A percentile compares a stretch with the other conserved stretches of the same genome.
Conservation (phyloP, 768 basidiomycete genomes). For the Lactarius tabidus region DNA sequence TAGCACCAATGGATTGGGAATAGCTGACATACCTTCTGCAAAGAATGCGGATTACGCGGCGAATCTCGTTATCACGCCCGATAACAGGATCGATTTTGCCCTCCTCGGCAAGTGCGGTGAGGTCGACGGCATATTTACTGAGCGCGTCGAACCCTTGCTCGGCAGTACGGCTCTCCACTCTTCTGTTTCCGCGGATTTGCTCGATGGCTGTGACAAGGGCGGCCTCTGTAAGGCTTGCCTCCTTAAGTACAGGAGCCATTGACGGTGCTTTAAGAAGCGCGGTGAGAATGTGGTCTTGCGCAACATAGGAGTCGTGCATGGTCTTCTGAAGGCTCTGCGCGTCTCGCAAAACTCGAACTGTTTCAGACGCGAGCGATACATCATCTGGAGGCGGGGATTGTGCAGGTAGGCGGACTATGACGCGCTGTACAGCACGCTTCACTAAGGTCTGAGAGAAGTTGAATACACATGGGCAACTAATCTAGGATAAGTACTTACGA, state of each 20-base stretch:
- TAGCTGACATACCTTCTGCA: conserved; percentile 55
- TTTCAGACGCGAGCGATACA: conserved; percentile 52
- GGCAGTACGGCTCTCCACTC: conserved; percentile 80
- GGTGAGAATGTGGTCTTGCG: conserved; percentile 87
- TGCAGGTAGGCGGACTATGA: conserved; percentile 76
- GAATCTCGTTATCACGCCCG: conserved; percentile 89
- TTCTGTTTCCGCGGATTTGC: conserved; percentile 75
- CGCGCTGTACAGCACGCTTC: conserved; percentile 66
- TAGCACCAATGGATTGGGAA: background rate
- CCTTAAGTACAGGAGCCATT: conserved; percentile 68
- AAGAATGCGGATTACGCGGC: conserved; percentile 77
- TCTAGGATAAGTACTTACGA: conserved; percentile 44
- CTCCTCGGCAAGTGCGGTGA: conserved; percentile 83
- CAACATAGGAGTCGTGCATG: conserved; percentile 88
- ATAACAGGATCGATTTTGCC: conserved; percentile 97
- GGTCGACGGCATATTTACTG: conserved; percentile 81
- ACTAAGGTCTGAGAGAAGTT: conserved; percentile 45
- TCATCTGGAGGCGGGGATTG: conserved; percentile 88
- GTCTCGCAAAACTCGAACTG: conserved; percentile 63
- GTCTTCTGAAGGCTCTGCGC: conserved; percentile 76
- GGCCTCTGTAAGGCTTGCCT: conserved; percentile 66
- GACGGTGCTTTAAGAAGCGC: conserved; percentile 74
- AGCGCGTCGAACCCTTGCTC: conserved; percentile 94
- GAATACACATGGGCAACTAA: background rate
- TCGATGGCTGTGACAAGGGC: conserved; percentile 72